Evolutionary conservation across 2,329 filamentous ascomycete species (phyloP).

Genomic region (Alternaria sp.): DNA sequence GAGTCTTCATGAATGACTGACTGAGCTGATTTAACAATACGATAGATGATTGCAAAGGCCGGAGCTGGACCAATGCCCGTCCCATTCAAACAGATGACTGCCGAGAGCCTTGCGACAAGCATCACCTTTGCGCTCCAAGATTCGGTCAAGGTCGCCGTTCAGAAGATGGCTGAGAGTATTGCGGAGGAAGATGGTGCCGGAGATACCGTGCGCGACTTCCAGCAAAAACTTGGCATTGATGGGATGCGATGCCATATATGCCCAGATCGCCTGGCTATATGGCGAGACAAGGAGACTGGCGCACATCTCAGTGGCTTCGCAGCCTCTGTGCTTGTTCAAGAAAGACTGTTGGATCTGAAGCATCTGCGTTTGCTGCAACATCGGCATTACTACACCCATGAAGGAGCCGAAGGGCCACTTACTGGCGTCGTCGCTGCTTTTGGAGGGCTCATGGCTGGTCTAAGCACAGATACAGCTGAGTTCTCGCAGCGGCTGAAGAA

Average conservation of each 20-base stretch:
- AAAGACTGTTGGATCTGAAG: constrained; percentile 11
- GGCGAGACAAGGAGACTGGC: constrained; percentile 26
- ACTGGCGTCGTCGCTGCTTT: constrained; percentile 21
- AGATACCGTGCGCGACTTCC: constrained; percentile 17
- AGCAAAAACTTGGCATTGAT: constrained; percentile 17
- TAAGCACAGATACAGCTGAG: constrained; percentile 19
- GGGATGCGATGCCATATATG: constrained; percentile 28
- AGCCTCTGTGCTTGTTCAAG: constrained; percentile 11
- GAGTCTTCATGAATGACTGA: too few relatives aligned
- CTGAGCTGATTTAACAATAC: not conserved
- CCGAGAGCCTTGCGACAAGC: constrained; percentile 53
- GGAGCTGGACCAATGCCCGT: constrained; percentile 59
- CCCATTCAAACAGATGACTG: constrained; percentile 54
- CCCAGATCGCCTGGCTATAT: constrained; percentile 24
- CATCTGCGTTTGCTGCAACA: constrained; percentile 24
- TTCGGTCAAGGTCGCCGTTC: constrained; percentile 31
- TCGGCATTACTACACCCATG: constrained; percentile 28
- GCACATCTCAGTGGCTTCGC: constrained; percentile 27
- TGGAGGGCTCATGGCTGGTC: constrained; percentile 9
- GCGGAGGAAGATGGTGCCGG: constrained; percentile 24
- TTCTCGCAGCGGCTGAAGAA: constrained; percentile 19
- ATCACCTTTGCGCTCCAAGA: constrained; percentile 55
- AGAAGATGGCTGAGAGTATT: constrained; percentile 25
- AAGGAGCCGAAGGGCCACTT: constrained; percentile 23
- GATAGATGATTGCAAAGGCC: constrained; percentile 56